A percentile compares a stretch with the other conserved stretches of the same genome.
Conservation (phyloP, 805 yeast genomes). For the Wickerhamomyces canadensis region DNA sequence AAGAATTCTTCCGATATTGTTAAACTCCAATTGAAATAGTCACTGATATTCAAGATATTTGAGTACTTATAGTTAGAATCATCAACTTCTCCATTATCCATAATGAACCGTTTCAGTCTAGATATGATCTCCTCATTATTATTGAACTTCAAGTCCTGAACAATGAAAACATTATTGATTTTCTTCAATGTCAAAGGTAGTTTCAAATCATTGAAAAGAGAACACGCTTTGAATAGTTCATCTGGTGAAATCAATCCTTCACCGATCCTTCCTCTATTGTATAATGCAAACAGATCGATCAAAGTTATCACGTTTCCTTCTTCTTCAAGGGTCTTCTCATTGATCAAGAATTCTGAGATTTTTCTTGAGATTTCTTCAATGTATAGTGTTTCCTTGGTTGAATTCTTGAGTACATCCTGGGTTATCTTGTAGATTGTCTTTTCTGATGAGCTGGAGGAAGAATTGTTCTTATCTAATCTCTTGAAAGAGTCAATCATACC, state of each 20-base stretch:
- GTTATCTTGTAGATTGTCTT: constrained; percentile 15
- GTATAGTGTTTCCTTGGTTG: constrained; percentile 32
- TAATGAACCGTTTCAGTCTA: constrained; percentile 22
- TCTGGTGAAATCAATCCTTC: constrained; percentile 63
- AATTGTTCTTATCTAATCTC: constrained; percentile 19
- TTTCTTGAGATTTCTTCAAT: constrained; percentile 73
- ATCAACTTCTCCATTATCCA: constrained; percentile 26
- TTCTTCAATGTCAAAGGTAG: constrained; percentile 48
- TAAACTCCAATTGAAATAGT: constrained; percentile 56
- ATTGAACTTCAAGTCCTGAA: constrained; percentile 34
- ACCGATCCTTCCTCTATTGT: constrained; percentile 61
- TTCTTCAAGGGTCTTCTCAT: constrained; percentile 37
- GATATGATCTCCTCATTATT: constrained; percentile 27
- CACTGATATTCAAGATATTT: constrained; percentile 21
- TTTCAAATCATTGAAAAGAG: constrained; percentile 46
- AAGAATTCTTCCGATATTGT: constrained; percentile 62
- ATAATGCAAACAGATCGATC: constrained; percentile 57
- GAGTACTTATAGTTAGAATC: constrained; percentile 20
- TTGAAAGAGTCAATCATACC: constrained; percentile 39
- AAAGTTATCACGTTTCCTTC: constrained; percentile 57
- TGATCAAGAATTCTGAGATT: constrained; percentile 61
- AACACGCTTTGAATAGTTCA: constrained; percentile 61
- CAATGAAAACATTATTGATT: constrained; percentile 31
- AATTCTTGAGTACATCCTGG: constrained; percentile 9
- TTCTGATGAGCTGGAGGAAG: not conserved